Base-by-base conservation (phyloP, 768 basidiomycete genomes). In the Mycena chlorophos region DNA sequence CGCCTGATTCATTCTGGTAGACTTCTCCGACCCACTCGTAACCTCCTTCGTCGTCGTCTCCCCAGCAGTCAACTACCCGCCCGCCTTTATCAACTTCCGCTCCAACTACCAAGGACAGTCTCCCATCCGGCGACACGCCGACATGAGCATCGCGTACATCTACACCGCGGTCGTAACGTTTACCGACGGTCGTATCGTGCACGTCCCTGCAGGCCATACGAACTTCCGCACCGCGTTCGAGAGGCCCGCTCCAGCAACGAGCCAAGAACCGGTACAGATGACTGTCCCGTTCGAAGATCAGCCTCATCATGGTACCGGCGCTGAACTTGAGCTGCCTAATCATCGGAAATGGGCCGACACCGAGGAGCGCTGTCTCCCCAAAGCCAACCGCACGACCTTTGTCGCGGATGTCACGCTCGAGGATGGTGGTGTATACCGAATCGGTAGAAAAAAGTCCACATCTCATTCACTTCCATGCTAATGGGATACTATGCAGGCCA, bases 151-250 rank as follows among this genome's bases (percentile, higher is more conserved):
- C 5, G 54, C 49, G 17, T 55, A 59, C 51, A 22, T 25, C 8
- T 59, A 59, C 43, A 51, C 29, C 5, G 58, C 54, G 2, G 58
- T 59, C 0, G 50, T 60, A 20, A 34, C 20, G 4, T 60, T 60
- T 26, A 28, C 17, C 28, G 46, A 60, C 20, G 54, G 58, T 1
- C 45, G 26, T 17, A 28, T 25, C 19, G 46, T 13, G 12, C 38
- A 60, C 16, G 20, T 51, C 2, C 49, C 29, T 2, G 39, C 48
- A 6, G 57, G 54, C 1, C 52, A 42, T 17, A 58, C 57, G 2
- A 50, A 22, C 5, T 60, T 60, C n/a, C 34, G 40, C 13, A 53
- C 58, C 6, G 20, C 29, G 12, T 27, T 26, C 5, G 20, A 16
- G 13, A 17, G 28, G 14, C 5, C 47, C 5, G n/a, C 8, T 1